Evolutionary conservation across 1,284 basidiomycete species (phyloP).

Genomic region (Cutaneotrichosporon sp.): DNA sequence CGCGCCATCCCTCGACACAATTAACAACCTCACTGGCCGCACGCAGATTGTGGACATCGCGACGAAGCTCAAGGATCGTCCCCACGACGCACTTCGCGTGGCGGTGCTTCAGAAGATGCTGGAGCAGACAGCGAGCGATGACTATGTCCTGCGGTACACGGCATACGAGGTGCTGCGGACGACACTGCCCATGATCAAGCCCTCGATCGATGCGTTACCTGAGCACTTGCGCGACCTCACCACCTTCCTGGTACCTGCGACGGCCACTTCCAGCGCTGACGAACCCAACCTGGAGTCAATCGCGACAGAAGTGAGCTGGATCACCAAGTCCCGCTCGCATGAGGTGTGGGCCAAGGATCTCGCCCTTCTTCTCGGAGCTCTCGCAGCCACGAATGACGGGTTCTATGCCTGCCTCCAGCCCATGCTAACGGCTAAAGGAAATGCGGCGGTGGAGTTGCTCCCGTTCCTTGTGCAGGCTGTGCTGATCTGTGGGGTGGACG

Average conservation of each 20-base stretch:
- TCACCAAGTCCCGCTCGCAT: conserved; percentile 14
- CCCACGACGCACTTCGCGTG: conserved; percentile 1
- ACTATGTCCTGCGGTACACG: conserved; percentile 16
- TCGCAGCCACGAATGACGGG: conserved; percentile 55
- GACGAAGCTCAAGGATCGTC: background rate
- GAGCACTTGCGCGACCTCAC: conserved; percentile 4
- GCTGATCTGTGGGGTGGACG: conserved; percentile 50
- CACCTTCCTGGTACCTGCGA: conserved; percentile 5
- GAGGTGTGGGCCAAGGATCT: conserved; percentile 62
- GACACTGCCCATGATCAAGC: conserved; percentile 5
- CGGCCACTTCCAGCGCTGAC: background rate
- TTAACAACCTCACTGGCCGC: conserved; percentile 14
- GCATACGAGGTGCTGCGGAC: conserved; percentile 22
- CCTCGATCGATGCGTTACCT: conserved; percentile 2
- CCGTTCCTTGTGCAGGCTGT: conserved; percentile 70
- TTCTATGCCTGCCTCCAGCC: conserved; percentile 66
- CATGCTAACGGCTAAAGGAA: conserved; percentile 56
- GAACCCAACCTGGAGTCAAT: conserved; percentile 1
- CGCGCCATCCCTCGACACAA: conserved; percentile 50
- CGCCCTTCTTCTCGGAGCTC: conserved; percentile 59
- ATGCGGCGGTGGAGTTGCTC: conserved; percentile 61
- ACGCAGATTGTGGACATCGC: background rate
- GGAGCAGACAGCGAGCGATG: conserved; percentile 11
- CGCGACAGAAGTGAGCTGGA: conserved; percentile 13
- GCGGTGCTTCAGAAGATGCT: conserved; percentile 17